These are phyloP conservation scores for Tolypocladium guangdongense DNA, from an alignment of 2,329 filamentous ascomycete species.

Conservation along the genomic window DNA sequence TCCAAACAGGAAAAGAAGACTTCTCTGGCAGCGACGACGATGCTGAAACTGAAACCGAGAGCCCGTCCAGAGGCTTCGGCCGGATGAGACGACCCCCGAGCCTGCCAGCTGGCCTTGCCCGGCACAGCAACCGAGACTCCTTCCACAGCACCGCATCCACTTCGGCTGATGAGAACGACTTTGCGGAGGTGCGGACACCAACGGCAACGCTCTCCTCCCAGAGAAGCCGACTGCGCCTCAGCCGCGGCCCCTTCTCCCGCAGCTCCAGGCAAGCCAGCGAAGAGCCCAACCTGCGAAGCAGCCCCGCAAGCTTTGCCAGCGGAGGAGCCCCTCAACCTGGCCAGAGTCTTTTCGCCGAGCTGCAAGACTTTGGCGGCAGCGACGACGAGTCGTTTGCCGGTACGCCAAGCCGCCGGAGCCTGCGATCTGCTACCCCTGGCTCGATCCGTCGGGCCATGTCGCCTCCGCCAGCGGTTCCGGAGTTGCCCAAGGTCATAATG, in stretches of 20 bases:
- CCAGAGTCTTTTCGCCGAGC: constrained; percentile 84
- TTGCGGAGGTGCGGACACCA: constrained; percentile 48
- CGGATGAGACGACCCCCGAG: constrained; percentile 30
- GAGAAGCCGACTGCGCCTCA: constrained; percentile 62
- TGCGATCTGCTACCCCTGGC: constrained; percentile 35
- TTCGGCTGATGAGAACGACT: constrained; percentile 62
- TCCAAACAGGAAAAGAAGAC: constrained; percentile 86
- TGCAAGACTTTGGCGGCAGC: constrained; percentile 68
- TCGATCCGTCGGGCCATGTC: constrained; percentile 33
- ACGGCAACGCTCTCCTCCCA: constrained; percentile 48
- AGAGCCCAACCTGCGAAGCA: constrained; percentile 45
- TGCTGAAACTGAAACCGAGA: constrained; percentile 86
- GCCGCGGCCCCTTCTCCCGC: constrained; percentile 48
- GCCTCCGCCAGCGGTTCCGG: constrained; percentile 38
- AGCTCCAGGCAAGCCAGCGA: constrained; percentile 52
- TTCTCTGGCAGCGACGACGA: constrained; percentile 66
- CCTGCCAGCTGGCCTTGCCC: constrained; percentile 23
- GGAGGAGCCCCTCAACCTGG: constrained; percentile 42
- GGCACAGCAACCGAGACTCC: constrained; percentile 49
- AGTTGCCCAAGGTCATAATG: constrained; percentile 42
- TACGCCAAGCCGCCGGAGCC: constrained; percentile 42
- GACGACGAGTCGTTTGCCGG: constrained; percentile 57
- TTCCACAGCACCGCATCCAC: constrained; percentile 84
- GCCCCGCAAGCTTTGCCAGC: constrained; percentile 44
- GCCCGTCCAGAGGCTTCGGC: constrained; percentile 32